Base-by-base conservation (phyloP, 306 rosid species). In the Carpinus fangiana region DNA sequence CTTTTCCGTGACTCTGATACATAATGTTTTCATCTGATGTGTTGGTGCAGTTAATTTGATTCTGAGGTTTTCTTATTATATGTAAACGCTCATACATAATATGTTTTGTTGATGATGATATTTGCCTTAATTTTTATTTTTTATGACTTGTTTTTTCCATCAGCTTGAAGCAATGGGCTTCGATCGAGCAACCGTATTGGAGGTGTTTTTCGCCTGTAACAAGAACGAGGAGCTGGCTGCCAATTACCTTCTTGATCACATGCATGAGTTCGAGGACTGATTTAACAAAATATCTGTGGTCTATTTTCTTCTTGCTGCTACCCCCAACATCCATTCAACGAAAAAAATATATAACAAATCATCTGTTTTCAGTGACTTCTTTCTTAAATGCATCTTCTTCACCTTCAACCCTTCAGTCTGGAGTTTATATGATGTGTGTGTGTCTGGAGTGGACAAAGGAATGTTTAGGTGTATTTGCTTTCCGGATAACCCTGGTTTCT, bases 161-260 rank as follows among this genome's bases (percentile, higher is more conserved):
- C 91, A 94, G 98, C 97, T 94, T 48, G 98, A 94, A 84, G 98
- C 91, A 75, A 83, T 94, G 94, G 98, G 98, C 11, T 94, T 94
- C 50, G 97, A 90, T 80, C 86, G 96, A 72, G 93, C 90, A 4
- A 67, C 78, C 8, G 98, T 94, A 12, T 84, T 94, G 90, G 97
- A 94, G 88, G 98, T 90, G 52, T 94, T 71, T 83, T 89, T 94
- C 9, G 94, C 98, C 0, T 94, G 97, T 81, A 92, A 94, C 96
- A 94, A 89, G 80, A 92, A 90, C 12, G 98, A 94, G 84, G 98
- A 94, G 53, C 59, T 94, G 86, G 97, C 97, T 59, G 98, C 98
- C 60, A 94, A 94, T 90, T 94, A 90, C 59, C 98, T 94, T 73
- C 78, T 94, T 71, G 97, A 94, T 86, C 97, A 94, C 84, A 88